Evolutionary conservation across 2,329 filamentous ascomycete genomes (phyloP), one percentile per base, ranked within the genome.

Genomic region (Pseudopyricularia javanii): DNA sequence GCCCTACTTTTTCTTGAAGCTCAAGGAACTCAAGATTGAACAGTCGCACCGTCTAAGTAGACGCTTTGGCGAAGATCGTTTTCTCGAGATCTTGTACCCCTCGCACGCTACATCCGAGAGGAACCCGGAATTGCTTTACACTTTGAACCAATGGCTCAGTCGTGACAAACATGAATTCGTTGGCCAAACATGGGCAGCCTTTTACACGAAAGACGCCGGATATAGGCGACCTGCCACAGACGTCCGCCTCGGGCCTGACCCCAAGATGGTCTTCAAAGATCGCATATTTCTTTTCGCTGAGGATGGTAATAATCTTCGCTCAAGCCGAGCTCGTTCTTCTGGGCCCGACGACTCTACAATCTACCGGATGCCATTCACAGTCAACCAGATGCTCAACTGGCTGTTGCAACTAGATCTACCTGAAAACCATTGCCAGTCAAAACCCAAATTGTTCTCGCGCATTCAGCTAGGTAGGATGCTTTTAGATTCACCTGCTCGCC

Each of bases 371-470:
- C 66, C 64, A 4, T 63, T 77, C 58, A 61, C 58, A 2, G 64
- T 70, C 2, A 61, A 58, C 22, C 59, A 66, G 1, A 68, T 84
- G 56, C 57, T 83, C 2, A 64, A 74, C 26, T 82, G 76, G 76
- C 68, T 80, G 0, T 62, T 83, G 28, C 68, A 73, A 22, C 62
- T 74, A 17, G 22, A 45, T 7, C 40, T 45, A 2, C 58, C 65
- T 3, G 54, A 63, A 1, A 83, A 79, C 54, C 58, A 63, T 3
- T 8, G 61, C 0, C 74, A 83, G 54, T 66, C 73, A 0, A 66
- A 71, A 5, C 64, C 77, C 2, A 85, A 84, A 56, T 63, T 83
- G 0, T 85, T 82, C 56, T 76, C 78, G 0, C 73, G 80, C 9
- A 73, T 82, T 37, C 63, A 73, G 2, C 65, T 83, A 1, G 78